Evolutionary conservation across 2,329 filamentous ascomycete genomes (phyloP), one percentile per base, ranked within the genome.

Genomic region (Aspergillus ochraceoroseus): DNA sequence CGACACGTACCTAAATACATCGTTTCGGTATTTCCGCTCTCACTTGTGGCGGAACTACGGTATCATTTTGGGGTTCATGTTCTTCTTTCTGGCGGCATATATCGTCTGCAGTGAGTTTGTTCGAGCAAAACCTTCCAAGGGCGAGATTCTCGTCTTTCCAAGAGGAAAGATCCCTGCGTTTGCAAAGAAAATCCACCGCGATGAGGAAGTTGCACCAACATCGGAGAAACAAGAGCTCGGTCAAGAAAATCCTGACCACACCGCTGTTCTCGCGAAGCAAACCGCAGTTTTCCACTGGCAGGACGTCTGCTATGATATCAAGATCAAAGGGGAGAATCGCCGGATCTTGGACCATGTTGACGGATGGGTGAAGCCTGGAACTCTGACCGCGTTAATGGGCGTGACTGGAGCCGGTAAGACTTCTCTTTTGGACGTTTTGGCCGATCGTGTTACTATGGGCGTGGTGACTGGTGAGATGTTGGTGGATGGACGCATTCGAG

Each of bases 361-460:
- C 55, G 89, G 89, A 15, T 95, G 86, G 85, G 87, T 95, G 40
- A 90, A 92, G 64, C 88, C 89, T 3, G 88, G 89, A 39, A 94
- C 86, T 3, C 58, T 94, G 35, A 95, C 88, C 3, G 87, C 86
- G 7, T 72, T 94, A 2, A 94, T 95, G 87, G 85, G 87, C 64
- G 86, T 88, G 3, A 87, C 84, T 8, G 87, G 88, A 43, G 88
- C 89, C 5, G 88, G 89, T 23, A 95, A 95, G 63, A 95, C 88
- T 0, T 94, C 88, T 0, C 75, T 95, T 7, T 70, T 95, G 6
- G 86, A 95, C 62, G 85, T 85, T 22, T 71, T 95, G 47, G 88
- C 88, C 18, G 83, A 83, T 44, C 82, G 88, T 58, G 83, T 83
- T 6, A 87, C 85, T 0, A 89, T 90, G 79, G 88, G 88, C 61